A percentile compares a stretch with the other conserved stretches of the same genome.
These are phyloP conservation scores for Boletus rufocinnamomeus DNA, from an alignment of 768 basidiomycete species.

Conservation along the genomic window DNA sequence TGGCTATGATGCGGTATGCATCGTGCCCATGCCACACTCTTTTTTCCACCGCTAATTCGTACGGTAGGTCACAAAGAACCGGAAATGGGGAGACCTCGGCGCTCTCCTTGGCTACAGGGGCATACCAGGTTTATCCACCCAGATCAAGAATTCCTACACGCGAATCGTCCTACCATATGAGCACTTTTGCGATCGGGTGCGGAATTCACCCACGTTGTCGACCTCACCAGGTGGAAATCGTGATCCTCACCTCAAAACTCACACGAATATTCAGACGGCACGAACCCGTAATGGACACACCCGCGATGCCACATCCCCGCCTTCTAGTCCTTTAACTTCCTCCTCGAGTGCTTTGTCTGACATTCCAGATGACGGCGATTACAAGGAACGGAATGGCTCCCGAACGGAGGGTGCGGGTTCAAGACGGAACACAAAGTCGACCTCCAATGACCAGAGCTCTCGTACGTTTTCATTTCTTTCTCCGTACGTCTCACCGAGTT, in stretches of 20 bases:
- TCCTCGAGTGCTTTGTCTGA: slow-evolving; percentile 80
- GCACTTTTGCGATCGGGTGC: slow-evolving; percentile 77
- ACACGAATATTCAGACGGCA: slow-evolving; percentile 47
- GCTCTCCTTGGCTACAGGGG: slow-evolving; percentile 80
- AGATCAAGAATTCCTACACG: slow-evolving; percentile 87
- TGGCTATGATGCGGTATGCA: slow-evolving; percentile 80
- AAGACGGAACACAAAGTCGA: slow-evolving; percentile 54
- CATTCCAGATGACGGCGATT: slow-evolving; percentile 74
- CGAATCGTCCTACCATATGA: slow-evolving; percentile 97
- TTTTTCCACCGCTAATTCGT: slow-evolving; percentile 30
- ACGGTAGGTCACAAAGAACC: slow-evolving; percentile 72
- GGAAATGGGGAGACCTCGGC: slow-evolving; percentile 89
- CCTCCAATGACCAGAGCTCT: slow-evolving; percentile 50
- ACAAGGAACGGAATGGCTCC: slow-evolving; percentile 52
- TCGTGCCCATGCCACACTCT: slow-evolving; percentile 14
- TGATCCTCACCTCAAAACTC: slow-evolving; percentile 56
- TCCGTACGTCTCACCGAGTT: slow-evolving; percentile 12
- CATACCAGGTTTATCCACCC: slow-evolving; percentile 78
- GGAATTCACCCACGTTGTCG: slow-evolving; percentile 57
- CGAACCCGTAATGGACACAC: slow-evolving; percentile 41
- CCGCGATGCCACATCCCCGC: slow-evolving; percentile 56
- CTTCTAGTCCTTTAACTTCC: slow-evolving; percentile 74
- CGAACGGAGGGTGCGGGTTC: slow-evolving; percentile 43
- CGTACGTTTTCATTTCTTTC: slow-evolving; percentile 32
- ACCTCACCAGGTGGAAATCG: slow-evolving; percentile 41